phyloP scores from a whole-genome alignment of 2,329 filamentous ascomycete species.

The Penicillium frequentans region DNA sequence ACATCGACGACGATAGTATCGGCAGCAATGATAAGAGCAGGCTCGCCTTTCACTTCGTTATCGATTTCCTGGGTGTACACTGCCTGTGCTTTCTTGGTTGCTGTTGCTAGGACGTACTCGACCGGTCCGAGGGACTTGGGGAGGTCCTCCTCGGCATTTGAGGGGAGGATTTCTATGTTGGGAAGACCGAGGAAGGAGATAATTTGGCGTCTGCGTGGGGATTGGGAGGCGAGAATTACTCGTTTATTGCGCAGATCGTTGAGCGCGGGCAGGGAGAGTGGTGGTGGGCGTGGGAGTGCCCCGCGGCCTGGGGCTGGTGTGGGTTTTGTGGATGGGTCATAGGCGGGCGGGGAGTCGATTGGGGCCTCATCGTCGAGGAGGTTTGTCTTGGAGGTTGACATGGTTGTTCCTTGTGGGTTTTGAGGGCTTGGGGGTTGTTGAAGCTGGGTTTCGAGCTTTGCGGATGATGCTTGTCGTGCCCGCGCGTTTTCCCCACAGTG shows the following conservation, averaged over 20 bases:
- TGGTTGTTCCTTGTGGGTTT: slow-evolving; percentile 11
- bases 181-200: slow-evolving; percentile 75
- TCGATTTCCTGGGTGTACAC: slow-evolving; percentile 65
- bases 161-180: slow-evolving; percentile 81
- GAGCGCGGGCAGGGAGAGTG: slow-evolving; percentile 78
- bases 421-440: not conserved
- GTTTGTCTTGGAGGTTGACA: slow-evolving; percentile 32
- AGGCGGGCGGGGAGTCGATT: slow-evolving; percentile 36
- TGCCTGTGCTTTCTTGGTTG: slow-evolving; percentile 75
- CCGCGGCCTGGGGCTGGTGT: slow-evolving; percentile 14
- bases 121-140: slow-evolving; percentile 76
- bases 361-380: slow-evolving; percentile 22
- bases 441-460: not conserved
- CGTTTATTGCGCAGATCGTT: slow-evolving; percentile 73
- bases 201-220: slow-evolving; percentile 79
- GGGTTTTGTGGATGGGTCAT: slow-evolving; percentile 25
- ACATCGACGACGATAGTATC: slow-evolving; percentile 83
- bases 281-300: slow-evolving; percentile 45
- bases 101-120: slow-evolving; percentile 89
- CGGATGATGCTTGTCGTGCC: not conserved
- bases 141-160: slow-evolving; percentile 79
- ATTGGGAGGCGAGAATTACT: slow-evolving; percentile 86
- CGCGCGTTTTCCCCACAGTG: not conserved
- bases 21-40: slow-evolving; percentile 81
- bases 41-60: slow-evolving; percentile 62